Evolutionary conservation across 768 basidiomycete genomes (phyloP).

Genomic region (Rhizopogon vesiculosus): DNA sequence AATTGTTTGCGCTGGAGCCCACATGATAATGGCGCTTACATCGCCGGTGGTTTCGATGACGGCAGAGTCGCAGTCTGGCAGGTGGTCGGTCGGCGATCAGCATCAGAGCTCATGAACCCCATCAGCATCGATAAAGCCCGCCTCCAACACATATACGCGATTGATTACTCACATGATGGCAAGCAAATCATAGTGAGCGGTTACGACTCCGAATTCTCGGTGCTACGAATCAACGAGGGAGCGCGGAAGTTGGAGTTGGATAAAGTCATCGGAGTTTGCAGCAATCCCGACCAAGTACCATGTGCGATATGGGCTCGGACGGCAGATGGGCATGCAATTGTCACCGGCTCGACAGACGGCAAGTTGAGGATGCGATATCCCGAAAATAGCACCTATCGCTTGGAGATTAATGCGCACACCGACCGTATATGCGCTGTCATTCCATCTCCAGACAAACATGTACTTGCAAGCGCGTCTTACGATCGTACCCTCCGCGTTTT

Average conservation of each 20-base stretch:
- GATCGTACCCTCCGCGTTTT: slow-evolving; percentile 7
- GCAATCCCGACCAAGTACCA: background rate
- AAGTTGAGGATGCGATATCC: background rate
- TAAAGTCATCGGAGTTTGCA: background rate
- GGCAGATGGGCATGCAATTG: background rate
- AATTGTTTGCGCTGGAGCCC: background rate
- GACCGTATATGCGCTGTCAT: background rate
- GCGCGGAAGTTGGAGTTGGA: background rate
- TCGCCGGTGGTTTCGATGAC: background rate
- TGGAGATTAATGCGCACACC: background rate
- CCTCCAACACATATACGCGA: background rate
- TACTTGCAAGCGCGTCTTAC: slow-evolving; percentile 10
- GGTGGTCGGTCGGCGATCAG: background rate
- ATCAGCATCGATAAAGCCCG: background rate
- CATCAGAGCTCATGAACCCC: background rate
- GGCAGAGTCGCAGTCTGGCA: background rate
- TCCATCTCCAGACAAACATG: slow-evolving; percentile 4
- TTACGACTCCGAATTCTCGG: background rate
- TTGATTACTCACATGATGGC: background rate
- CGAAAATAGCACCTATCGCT: too few relatives aligned
- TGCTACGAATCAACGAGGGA: background rate
- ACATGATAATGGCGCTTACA: background rate
- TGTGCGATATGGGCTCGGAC: background rate
- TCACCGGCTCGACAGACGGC: background rate
- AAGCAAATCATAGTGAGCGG: background rate